Percentiles rank a stretch among this genome's conserved stretches.
Evolutionary conservation across 2,329 filamentous ascomycete genomes (phyloP).

Genomic region (Lasiodiplodia hormozganensis): DNA sequence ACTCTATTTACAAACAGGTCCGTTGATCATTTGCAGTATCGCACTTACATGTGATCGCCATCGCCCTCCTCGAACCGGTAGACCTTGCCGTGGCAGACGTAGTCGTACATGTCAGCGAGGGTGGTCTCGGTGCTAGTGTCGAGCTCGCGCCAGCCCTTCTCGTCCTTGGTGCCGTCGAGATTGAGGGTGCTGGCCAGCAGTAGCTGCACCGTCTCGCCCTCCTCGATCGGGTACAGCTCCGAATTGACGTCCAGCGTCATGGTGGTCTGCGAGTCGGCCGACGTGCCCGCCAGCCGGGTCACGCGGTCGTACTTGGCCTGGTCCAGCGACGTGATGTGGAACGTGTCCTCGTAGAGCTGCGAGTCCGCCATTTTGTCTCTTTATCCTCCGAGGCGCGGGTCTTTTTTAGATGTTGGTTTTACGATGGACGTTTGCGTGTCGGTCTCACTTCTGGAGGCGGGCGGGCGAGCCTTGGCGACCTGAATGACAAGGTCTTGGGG

Average conservation of each 20-base stretch:
- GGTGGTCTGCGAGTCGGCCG: conserved; percentile 75
- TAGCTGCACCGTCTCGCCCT: conserved; percentile 79
- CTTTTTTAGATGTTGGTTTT: background rate
- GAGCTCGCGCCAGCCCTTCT: conserved; percentile 75
- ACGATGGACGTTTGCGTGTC: background rate
- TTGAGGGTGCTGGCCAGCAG: conserved; percentile 85
- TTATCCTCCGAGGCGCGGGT: background rate
- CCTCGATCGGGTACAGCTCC: conserved; percentile 81
- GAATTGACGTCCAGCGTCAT: conserved; percentile 93
- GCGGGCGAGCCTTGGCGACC: background rate
- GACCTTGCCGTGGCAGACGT: conserved; percentile 87
- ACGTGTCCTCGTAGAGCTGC: conserved; percentile 91
- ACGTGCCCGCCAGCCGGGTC: conserved; percentile 80
- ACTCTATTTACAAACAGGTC: background rate
- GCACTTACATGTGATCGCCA: conserved; percentile 81
- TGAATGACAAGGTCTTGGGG: background rate
- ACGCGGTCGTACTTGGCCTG: conserved; percentile 94
- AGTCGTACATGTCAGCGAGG: conserved; percentile 81
- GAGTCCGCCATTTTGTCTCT: conserved; percentile 73
- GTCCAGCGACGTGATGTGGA: conserved; percentile 81
- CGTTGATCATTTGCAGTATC: conserved; percentile 24
- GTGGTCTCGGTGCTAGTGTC: conserved; percentile 46
- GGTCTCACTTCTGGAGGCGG: background rate
- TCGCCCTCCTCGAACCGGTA: conserved; percentile 87
- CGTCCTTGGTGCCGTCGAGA: conserved; percentile 76